A percentile compares a stretch with the other conserved stretches of the same genome.
phyloP scores from a whole-genome alignment of 176 grass and related monocot species.

The Musa itinerans region DNA sequence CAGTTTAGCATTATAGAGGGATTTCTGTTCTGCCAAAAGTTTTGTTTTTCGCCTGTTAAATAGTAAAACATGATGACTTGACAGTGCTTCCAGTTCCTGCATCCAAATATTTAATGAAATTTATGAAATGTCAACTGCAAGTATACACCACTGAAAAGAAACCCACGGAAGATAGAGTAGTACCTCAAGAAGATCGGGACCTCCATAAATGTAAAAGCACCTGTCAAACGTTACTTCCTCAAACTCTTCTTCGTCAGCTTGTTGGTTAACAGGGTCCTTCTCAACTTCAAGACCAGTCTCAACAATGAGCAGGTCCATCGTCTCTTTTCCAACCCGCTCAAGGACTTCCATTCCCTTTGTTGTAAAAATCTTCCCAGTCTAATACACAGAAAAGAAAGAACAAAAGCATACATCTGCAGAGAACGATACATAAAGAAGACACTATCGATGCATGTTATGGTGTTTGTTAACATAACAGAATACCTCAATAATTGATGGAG shows the following conservation, averaged over 20 bases:
- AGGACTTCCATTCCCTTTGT: constrained; percentile 85
- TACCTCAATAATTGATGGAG: constrained; percentile 88
- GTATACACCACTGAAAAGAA: constrained; percentile 5
- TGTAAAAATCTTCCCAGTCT: constrained; percentile 84
- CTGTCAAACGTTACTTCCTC: constrained; percentile 94
- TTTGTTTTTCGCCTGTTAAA: constrained; percentile 92
- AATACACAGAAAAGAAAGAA: constrained; percentile 14
- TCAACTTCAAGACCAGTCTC: constrained; percentile 94
- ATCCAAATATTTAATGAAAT: constrained; percentile 6
- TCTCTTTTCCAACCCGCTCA: constrained; percentile 95
- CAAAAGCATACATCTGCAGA: neutral
- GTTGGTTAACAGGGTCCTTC: constrained; percentile 46
- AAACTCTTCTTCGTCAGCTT: constrained; percentile 67
- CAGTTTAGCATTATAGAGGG: constrained; percentile 61
- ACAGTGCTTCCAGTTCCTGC: constrained; percentile 88
- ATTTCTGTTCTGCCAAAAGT: constrained; percentile 72
- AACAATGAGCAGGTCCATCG: constrained; percentile 82
- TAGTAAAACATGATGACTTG: constrained; percentile 78
- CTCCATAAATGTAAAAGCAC: constrained; percentile 99
- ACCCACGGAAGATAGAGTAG: constrained; percentile 24
- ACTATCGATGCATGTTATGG: constrained; percentile 14
- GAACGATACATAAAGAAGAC: neutral
- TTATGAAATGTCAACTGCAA: constrained; percentile 18
- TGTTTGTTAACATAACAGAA: constrained; percentile 11
- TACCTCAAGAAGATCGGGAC: constrained; percentile 94